These are phyloP conservation scores for Panicum miliaceum DNA, from an alignment of 176 grass and related monocot genomes.

Conservation along the genomic window DNA sequence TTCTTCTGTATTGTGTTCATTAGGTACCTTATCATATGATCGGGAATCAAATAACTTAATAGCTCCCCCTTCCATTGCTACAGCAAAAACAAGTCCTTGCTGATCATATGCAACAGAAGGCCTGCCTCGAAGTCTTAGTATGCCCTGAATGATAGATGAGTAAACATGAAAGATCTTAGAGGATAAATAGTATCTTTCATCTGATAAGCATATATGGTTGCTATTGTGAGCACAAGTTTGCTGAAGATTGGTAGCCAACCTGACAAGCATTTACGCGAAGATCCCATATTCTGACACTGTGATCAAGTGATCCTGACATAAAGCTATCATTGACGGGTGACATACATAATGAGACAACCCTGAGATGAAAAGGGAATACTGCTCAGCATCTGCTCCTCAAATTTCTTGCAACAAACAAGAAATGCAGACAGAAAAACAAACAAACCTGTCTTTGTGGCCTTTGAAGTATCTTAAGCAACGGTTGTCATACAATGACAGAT, in stretches of 20 bases:
- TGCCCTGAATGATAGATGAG: constrained; percentile 69
- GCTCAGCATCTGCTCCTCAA: constrained; percentile 15
- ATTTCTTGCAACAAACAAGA: constrained; percentile 20
- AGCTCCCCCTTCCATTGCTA: constrained; percentile 97
- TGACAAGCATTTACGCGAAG: constrained; percentile 99
- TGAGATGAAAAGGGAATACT: constrained; percentile 44
- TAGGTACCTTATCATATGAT: constrained; percentile 90
- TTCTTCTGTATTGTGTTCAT: constrained; percentile 19
- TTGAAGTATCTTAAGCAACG: constrained; percentile 98
- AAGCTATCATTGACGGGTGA: constrained; percentile 97
- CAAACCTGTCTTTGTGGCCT: constrained; percentile 92
- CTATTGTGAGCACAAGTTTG: neutral
- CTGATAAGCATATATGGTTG: constrained; percentile 28
- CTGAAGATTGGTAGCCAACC: constrained; percentile 54
- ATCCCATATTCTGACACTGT: constrained; percentile 98
- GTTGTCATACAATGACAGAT: constrained; percentile 96
- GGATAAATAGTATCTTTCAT: constrained; percentile 30
- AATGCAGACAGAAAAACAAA: neutral
- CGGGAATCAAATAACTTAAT: constrained; percentile 98
- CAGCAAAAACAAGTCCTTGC: constrained; percentile 97
- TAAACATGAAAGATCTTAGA: constrained; percentile 45
- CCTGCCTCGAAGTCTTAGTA: constrained; percentile 79
- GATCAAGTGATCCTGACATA: constrained; percentile 95
- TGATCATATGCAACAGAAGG: constrained; percentile 99
- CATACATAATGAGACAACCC: constrained; percentile 91